These are phyloP conservation scores for Albifimbria verrucaria DNA, from an alignment of 2,329 filamentous ascomycete genomes.

Conservation along the genomic window DNA sequence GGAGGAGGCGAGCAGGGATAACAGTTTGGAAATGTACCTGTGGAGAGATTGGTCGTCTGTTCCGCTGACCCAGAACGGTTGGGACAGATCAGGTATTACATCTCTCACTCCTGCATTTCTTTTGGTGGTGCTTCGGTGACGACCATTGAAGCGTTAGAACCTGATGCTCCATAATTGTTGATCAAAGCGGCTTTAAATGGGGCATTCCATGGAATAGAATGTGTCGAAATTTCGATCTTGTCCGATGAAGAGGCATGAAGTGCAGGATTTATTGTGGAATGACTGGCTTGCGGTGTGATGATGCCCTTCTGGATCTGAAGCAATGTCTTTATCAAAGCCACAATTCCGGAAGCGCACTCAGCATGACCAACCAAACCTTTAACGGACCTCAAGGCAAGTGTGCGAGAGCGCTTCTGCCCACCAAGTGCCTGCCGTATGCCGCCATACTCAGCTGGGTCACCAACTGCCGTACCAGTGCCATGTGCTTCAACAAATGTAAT, in stretches of 20 bases:
- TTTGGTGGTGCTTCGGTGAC: neutral
- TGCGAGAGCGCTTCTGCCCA: constrained; percentile 8
- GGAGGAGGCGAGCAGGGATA: neutral
- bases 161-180: constrained; percentile 33
- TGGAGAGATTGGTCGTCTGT: constrained; percentile 4
- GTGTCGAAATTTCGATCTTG: neutral
- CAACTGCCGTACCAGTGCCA: constrained; percentile 49
- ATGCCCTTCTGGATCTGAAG: constrained; percentile 32
- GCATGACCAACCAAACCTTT: constrained; percentile 23
- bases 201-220: constrained; percentile 15
- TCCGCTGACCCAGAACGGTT: constrained; percentile 3
- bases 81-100: neutral
- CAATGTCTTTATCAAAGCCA: constrained; percentile 44
- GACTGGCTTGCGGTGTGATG: constrained; percentile 31
- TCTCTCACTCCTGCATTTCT: neutral
- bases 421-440: constrained; percentile 10
- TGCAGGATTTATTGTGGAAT: constrained; percentile 20
- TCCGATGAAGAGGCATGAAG: constrained; percentile 9
- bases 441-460: constrained; percentile 44
- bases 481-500: constrained; percentile 38
- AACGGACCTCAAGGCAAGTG: constrained; percentile 16
- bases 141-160: constrained; percentile 15
- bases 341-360: constrained; percentile 35
- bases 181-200: constrained; percentile 19
- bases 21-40: neutral